Evolutionary conservation across 1,139 yeast genomes (phyloP), one percentile per base, ranked within the genome.

Genomic region (Spencermartinsiella ligniputridi): DNA sequence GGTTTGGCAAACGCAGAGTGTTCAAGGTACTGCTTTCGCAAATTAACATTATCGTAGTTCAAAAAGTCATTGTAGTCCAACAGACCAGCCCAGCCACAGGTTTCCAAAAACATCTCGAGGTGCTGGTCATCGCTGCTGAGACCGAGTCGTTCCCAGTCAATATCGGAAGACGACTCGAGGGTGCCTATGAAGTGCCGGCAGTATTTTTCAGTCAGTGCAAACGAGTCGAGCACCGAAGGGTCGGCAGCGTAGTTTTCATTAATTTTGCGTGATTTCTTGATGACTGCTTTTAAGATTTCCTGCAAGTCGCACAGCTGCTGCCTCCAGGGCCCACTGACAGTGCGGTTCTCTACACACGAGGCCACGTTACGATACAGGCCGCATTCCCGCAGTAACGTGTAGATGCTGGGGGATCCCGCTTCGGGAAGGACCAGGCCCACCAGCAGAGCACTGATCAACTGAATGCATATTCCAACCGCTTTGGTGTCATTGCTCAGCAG

Each of bases 31-130:
- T 54, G 47, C 46, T 60, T 58, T 39, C 54, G 50, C 38, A 63
- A 54, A 15, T 50, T 45, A 46, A 54, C 49, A 35, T 53, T 52
- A 38, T 55, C 58, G 32, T 54, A 56, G 24, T 48, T 47, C 42
- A 58, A 45, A 37, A 63, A 52, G 43, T 63, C 67, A 37, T 53
- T 49, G 37, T 62, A 50, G 42, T 62, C 67, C 16, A 62, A 57
- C 48, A 60, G 49, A 9, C 65, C 66, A 6, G 59, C 58, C 56
- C 62, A 54, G 33, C 56, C 53, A 17, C 56, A 49, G 16, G 51
- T 45, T 25, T 44, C 40, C 37, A 57, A 54, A 45, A 61, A 52
- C 39, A 58, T 50, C 3, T 52, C 49, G n/a, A 50, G 44, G 6
- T 61, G 59, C 11, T 47, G 52, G 12, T 41, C 44, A 18, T 50